Evolutionary conservation across 805 yeast genomes (phyloP).

Genomic region (Wickerhamomyces sydowiorum): DNA sequence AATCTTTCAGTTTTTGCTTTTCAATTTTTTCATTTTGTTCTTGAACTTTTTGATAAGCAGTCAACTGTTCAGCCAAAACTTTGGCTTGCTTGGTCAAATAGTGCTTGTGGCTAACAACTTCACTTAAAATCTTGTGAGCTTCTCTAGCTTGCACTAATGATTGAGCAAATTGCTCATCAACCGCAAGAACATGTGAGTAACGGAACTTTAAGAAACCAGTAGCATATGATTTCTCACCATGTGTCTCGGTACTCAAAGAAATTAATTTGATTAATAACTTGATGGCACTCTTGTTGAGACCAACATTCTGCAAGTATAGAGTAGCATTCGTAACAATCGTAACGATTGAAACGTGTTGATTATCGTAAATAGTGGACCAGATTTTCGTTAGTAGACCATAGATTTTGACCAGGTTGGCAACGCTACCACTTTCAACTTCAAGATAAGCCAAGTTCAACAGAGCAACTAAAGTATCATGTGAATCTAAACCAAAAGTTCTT

Average conservation of each 20-base stretch:
- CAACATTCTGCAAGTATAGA: slow-evolving; percentile 48
- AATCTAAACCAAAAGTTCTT: slow-evolving; percentile 76
- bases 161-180: slow-evolving; percentile 43
- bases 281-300: slow-evolving; percentile 41
- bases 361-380: slow-evolving; percentile 50
- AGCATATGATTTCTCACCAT: slow-evolving; percentile 55
- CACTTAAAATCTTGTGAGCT: slow-evolving; percentile 53
- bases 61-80: slow-evolving; percentile 57
- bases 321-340: slow-evolving; percentile 60
- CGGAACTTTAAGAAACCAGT: slow-evolving; percentile 67
- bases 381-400: slow-evolving; percentile 53
- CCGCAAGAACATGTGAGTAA: slow-evolving; percentile 54
- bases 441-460: slow-evolving; percentile 69
- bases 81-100: slow-evolving; percentile 60
- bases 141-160: slow-evolving; percentile 51
- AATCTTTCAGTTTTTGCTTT: slow-evolving; percentile 28
- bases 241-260: slow-evolving; percentile 40
- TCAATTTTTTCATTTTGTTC: slow-evolving; percentile 31
- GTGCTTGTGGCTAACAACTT: slow-evolving; percentile 63
- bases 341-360: slow-evolving; percentile 61
- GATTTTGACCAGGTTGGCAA: slow-evolving; percentile 55
- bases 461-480: slow-evolving; percentile 67
- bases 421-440: slow-evolving; percentile 57
- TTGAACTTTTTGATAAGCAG: slow-evolving; percentile 38
- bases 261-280: slow-evolving; percentile 49